Conservation (phyloP, 306 rosid genomes). For the Dryas octopetala region DNA sequence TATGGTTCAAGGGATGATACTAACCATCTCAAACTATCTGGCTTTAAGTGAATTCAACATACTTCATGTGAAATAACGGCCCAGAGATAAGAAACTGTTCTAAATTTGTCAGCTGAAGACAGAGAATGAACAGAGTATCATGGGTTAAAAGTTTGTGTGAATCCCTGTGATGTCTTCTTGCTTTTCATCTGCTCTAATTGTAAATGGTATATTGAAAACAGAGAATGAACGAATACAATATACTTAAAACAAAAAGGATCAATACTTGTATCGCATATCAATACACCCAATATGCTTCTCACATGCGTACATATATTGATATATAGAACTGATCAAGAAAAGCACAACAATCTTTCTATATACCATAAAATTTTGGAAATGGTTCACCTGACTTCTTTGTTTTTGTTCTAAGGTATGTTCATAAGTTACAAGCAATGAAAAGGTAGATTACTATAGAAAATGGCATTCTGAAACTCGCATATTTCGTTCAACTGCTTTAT, state of each 20-base stretch:
- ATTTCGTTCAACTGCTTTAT: constrained; percentile 9
- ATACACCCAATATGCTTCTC: too few species aligned
- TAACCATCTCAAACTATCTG: too few species aligned
- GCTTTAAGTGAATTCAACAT: too few species aligned
- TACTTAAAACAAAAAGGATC: neutral
- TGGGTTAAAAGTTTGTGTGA: too few species aligned
- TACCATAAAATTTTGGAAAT: neutral
- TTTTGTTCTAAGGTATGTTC: neutral
- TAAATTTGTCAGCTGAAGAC: too few species aligned
- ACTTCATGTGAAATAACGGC: too few species aligned
- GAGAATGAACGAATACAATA: neutral
- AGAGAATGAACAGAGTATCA: too few species aligned
- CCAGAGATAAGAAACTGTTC: too few species aligned
- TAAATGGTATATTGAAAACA: neutral
- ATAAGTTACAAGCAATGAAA: neutral
- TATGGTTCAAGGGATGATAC: too few species aligned
- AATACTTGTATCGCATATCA: neutral
- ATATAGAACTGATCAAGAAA: neutral
- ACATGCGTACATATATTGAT: neutral
- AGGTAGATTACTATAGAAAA: neutral
- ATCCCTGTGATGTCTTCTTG: too few species aligned
- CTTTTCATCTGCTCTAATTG: too few species aligned
- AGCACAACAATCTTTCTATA: neutral
- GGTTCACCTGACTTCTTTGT: neutral
- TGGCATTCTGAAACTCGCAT: neutral